Evolutionary conservation across 345 rosid species (phyloP).

Genomic region (Streptanthus diversifolius): DNA sequence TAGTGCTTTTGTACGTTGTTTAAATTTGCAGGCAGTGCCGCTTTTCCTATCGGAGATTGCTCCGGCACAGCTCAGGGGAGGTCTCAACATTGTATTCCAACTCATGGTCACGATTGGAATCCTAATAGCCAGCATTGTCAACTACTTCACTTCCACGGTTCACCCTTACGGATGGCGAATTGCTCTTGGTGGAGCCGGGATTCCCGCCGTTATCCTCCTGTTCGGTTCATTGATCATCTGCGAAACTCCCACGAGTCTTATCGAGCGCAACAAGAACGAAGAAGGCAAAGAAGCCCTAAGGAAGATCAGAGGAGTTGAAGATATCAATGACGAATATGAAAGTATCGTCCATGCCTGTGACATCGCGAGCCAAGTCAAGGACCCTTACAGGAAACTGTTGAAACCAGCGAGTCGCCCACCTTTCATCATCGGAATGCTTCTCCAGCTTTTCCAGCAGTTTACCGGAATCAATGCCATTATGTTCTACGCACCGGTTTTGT

Average conservation of each 20-base stretch:
- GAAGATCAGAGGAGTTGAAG: slow-evolving; percentile 54
- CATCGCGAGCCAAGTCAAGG: slow-evolving; percentile 39
- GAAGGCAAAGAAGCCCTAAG: slow-evolving; percentile 41
- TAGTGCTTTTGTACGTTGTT: background rate
- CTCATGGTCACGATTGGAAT: slow-evolving; percentile 68
- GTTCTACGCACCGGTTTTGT: slow-evolving; percentile 58
- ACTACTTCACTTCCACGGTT: slow-evolving; percentile 38
- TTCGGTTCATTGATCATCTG: slow-evolving; percentile 46
- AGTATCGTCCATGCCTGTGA: slow-evolving; percentile 43
- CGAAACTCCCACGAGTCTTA: slow-evolving; percentile 65
- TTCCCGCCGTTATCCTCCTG: slow-evolving; percentile 49
- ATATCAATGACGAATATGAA: slow-evolving; percentile 44
- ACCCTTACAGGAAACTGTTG: slow-evolving; percentile 52
- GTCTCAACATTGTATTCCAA: slow-evolving; percentile 64
- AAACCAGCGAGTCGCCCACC: slow-evolving; percentile 50
- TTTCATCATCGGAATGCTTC: slow-evolving; percentile 42
- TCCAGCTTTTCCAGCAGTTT: slow-evolving; percentile 61
- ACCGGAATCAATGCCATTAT: slow-evolving; percentile 61
- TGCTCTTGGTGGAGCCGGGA: slow-evolving; percentile 48
- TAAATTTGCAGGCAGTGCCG: slow-evolving; percentile 50
- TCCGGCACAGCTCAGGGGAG: slow-evolving; percentile 52
- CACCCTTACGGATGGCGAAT: slow-evolving; percentile 56
- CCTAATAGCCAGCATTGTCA: slow-evolving; percentile 54
- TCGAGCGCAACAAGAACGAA: slow-evolving; percentile 46
- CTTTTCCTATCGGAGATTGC: slow-evolving; percentile 66